Base-by-base conservation (phyloP, 306 rosid genomes). In the Oxytropis ochrocephala region DNA sequence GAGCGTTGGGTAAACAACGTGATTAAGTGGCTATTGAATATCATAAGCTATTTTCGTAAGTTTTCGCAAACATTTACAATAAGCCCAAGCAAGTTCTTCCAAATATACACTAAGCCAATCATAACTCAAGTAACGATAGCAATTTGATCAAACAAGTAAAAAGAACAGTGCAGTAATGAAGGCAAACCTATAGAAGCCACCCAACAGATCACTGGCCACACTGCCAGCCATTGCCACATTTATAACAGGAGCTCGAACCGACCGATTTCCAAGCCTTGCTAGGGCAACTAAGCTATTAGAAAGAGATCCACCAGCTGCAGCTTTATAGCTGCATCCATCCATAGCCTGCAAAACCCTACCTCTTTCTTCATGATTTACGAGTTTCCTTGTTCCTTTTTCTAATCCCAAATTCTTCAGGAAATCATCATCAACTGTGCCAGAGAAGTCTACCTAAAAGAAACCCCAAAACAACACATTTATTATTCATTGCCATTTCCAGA, bases 301-400 rank as follows among this genome's bases (percentile, higher is more conserved):
- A 57, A 94, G 97, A 38, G 98, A 94, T 32, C 98, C 98, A 54
- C 98, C 98, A 17, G 97, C 98, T 1, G 97, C 98, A 8, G 98
- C 98, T 81, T 90, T 94, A 80, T 94, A 94, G 89, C 81, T 88
- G 73, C 96, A 83, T 13, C 98, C 98, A 70, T 94, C 98, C 98
- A 94, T 94, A 30, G 97, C 98, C 77, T 72, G 85, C 85, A 94
- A 85, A 62, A 90, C 93, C 78, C 89, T 81, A 16, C 98, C 97
- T 68, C 98, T 86, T 80, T 88, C 98, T 81, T 94, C 97, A n/a
- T 88, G 98, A 73, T 90, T 82, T 60, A 90, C 88, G 24, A 90
- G 73, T 83, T 87, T 94, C 82, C 97, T 66, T 1, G 89, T 87
- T 67, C 97, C 98, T 84, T 94, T 94, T 74, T 94, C 98, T 38